Evolutionary conservation across 192 early-diverging fungal species (phyloP).

Genomic region (Polychytrium aggregatum): DNA sequence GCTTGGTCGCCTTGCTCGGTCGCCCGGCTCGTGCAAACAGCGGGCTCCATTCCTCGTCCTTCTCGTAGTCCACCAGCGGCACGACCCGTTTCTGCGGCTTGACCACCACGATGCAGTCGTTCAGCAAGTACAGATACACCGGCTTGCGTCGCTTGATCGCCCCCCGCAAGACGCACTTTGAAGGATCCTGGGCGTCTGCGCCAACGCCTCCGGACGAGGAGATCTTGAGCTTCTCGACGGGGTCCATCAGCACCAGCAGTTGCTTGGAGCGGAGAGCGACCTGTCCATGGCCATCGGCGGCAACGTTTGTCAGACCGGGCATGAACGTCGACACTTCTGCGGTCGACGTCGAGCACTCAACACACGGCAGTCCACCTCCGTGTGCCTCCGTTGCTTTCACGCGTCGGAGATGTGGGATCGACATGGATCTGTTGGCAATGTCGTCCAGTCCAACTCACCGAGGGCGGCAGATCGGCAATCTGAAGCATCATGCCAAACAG

Average conservation of each 20-base stretch:
- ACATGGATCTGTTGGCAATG: no score
- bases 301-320: no score
- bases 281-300: neutral
- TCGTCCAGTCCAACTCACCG: slow-evolving; percentile 3
- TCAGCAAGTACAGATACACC: slow-evolving; percentile 9
- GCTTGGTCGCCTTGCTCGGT: slow-evolving; percentile 2
- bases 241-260: slow-evolving; percentile 3
- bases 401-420: no score
- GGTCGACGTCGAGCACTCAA: neutral
- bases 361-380: neutral
- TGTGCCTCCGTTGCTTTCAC: no score
- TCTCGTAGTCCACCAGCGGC: slow-evolving; percentile 3
- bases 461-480: slow-evolving; percentile 7
- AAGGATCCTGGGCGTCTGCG: no score
- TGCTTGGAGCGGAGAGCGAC: slow-evolving; percentile 1
- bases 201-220: neutral
- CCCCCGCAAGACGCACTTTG: no score
- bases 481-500: slow-evolving; percentile 13
- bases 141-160: slow-evolving; percentile 8
- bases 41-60: neutral
- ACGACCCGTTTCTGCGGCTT: no score
- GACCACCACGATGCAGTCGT: slow-evolving; percentile 9
- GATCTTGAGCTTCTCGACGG: slow-evolving; percentile 13
- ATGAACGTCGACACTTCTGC: neutral
- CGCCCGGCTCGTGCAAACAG: no score